Base-by-base conservation (phyloP, 1,284 basidiomycete species). In the Pyrrhoderma lamaoense region DNA sequence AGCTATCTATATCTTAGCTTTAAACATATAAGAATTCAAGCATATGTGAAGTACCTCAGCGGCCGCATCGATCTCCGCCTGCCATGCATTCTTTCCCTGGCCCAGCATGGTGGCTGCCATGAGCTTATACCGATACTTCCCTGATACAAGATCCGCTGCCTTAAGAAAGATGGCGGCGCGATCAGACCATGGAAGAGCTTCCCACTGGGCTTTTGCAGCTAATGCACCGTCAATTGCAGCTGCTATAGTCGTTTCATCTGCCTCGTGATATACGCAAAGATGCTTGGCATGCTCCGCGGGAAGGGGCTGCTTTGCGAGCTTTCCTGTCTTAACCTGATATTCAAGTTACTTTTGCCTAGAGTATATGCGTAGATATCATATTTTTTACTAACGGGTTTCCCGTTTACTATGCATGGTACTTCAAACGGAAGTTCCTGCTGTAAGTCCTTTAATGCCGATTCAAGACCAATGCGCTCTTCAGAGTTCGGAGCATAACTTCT, bases 61-160 rank as follows among this genome's bases (percentile, higher is more conserved):
- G 23, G 93, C 95, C 48, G 96, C 91, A 69, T 99, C 95, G 58
- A 99, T 99, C 76, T 99, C 95, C 19, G 95, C 96, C 72, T 99
- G 95, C 95, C 95, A 99, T 9, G 81, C 86, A 67, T 98, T 99
- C 81, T 99, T 99, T 49, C 96, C 95, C 72, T 99, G 95, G 11
- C 95, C 95, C 42, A 99, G 77, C 74, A 99, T 97, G 44, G 95
- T 98, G 27, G 95, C 93, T 27, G 96, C 96, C 73, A 98, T 80
- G 49, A 99, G 75, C 71, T 89, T 85, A 74, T 91, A 93, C 62
- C 94, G 78, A 69, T 96, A 97, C 77, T 98, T 98, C 56, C 86
- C 86, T 60, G 89, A 85, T 55, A 94, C 80, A 52, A 99, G 81
- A 67, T 99, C 95, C 34, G 93, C 93, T 2, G 93, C 93, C 69